phyloP scores from a whole-genome alignment of 352 stramenopile species.

The Nothophytophthora sp. region DNA sequence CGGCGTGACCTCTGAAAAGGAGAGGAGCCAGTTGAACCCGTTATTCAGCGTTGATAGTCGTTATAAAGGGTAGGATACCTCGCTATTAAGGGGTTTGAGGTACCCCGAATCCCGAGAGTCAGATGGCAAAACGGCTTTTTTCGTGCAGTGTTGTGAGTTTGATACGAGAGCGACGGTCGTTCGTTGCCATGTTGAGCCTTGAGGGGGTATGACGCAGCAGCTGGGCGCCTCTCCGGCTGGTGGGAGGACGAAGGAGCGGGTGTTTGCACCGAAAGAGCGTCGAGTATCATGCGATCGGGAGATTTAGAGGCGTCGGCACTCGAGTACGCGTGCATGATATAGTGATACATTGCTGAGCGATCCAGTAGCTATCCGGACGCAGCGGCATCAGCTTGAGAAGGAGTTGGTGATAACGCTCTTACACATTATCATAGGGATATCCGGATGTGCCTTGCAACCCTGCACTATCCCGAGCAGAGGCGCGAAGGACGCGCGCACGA shows the following conservation, averaged over 20 bases:
- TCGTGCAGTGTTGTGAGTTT: conserved; percentile 15
- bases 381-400: no score
- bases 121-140: conserved; percentile 14
- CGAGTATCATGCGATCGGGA: no score
- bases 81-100: conserved; percentile 2
- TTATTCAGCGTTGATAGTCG: conserved; percentile 10
- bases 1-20: conserved; percentile 16
- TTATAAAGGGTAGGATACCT: neutral
- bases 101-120: conserved; percentile 22
- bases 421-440: no score
- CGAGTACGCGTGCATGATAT: no score
- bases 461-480: no score
- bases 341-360: no score
- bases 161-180: conserved; percentile 1
- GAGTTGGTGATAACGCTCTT: no score
- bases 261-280: conserved; percentile 1
- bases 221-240: conserved; percentile 7
- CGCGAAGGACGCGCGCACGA: no score
- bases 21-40: conserved; percentile 25
- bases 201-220: conserved; percentile 1
- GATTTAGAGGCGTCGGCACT: conserved; percentile 5
- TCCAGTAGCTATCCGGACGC: no score
- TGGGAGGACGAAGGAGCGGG: conserved; percentile 6
- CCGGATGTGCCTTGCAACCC: no score
- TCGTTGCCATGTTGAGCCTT: conserved; percentile 27